These are phyloP conservation scores for Gnomoniopsis sp. DNA, from an alignment of 2,329 filamentous ascomycete species.

Conservation along the genomic window DNA sequence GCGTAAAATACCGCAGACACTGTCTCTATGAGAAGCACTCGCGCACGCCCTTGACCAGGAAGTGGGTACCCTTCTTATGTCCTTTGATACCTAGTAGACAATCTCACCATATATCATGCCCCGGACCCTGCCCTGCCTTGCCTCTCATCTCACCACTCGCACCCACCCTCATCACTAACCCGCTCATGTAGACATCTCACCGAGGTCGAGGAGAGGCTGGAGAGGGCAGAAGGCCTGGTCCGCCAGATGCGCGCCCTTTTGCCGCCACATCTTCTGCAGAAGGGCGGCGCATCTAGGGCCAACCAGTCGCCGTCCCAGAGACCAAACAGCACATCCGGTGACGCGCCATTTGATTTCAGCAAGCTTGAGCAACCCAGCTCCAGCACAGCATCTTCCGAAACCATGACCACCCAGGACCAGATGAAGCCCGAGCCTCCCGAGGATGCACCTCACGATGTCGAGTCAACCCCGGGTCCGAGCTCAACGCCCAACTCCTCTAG, in stretches of 20 bases:
- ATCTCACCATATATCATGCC: background rate
- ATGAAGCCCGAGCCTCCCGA: conserved; percentile 18
- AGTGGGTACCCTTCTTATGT: conserved; percentile 25
- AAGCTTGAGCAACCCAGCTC: conserved; percentile 14
- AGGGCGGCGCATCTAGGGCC: conserved; percentile 13
- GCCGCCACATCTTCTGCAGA: conserved; percentile 23
- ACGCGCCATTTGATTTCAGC: conserved; percentile 18
- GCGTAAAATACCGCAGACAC: conserved; percentile 39
- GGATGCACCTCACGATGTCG: conserved; percentile 11
- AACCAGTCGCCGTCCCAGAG: conserved; percentile 3
- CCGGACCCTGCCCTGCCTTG: background rate
- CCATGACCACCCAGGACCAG: conserved; percentile 5
- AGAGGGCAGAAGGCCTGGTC: conserved; percentile 30
- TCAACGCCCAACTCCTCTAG: conserved; percentile 5
- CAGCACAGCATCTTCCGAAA: conserved; percentile 10
- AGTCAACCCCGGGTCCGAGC: conserved; percentile 7
- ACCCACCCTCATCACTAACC: conserved; percentile 12
- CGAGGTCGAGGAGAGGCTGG: conserved; percentile 39
- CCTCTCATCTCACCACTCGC: background rate
- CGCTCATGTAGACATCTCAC: conserved; percentile 33
- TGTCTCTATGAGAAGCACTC: conserved; percentile 47
- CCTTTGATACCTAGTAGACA: background rate
- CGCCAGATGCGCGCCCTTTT: conserved; percentile 28
- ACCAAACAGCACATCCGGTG: conserved; percentile 9
- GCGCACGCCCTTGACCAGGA: conserved; percentile 45